Evolutionary conservation across 139 green algal species (phyloP).

Genomic region (Auxenochlorella protothecoides): DNA sequence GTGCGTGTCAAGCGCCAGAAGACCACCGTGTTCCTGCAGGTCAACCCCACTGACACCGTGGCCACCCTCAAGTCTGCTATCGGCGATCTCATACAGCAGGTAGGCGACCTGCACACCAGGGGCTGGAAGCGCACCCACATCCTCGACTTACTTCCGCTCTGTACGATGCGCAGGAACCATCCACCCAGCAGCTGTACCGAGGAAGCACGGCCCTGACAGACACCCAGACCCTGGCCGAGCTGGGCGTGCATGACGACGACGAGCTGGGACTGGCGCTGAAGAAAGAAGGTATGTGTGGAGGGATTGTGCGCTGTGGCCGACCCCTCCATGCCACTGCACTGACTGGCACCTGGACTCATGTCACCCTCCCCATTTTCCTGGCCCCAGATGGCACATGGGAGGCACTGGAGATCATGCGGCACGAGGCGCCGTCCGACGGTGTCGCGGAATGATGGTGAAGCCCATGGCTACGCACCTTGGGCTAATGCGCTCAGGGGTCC

Average conservation of each 20-base stretch:
- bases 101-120: conserved; percentile 1
- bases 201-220: conserved; percentile 47
- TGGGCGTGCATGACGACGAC: conserved; percentile 75
- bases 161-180: neutral
- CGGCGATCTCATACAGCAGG: conserved; percentile 64
- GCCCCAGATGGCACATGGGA: too few species aligned
- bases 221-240: conserved; percentile 61
- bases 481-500: too few species aligned
- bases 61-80: conserved; percentile 66
- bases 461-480: too few species aligned
- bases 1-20: conserved; percentile 48
- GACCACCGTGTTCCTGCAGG: conserved; percentile 72
- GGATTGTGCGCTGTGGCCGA: too few species aligned
- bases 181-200: conserved; percentile 44
- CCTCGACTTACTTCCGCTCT: neutral
- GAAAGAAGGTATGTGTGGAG: conserved; percentile 29
- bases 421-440: too few species aligned
- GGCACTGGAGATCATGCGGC: too few species aligned
- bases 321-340: too few species aligned
- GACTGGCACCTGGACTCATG: too few species aligned
- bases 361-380: too few species aligned
- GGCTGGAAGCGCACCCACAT: too few species aligned
- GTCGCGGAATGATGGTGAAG: too few species aligned
- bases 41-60: conserved; percentile 69
- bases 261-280: conserved; percentile 56